These are phyloP conservation scores for Podospora sp. DNA, from an alignment of 495 filamentous ascomycete genomes.

Conservation along the genomic window DNA sequence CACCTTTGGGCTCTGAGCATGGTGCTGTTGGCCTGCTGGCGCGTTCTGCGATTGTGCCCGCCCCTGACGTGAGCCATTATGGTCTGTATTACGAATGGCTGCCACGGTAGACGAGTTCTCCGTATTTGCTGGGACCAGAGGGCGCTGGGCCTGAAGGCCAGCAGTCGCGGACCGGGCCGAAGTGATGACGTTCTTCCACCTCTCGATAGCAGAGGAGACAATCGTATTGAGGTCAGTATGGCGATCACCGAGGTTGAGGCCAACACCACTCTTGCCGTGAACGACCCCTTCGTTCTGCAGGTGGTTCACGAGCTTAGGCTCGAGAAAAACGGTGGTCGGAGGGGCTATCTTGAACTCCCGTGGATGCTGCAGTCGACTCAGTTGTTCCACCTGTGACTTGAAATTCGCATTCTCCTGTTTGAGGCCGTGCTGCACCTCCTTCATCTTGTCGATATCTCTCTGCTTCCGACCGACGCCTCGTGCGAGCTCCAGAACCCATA, in stretches of 20 bases:
- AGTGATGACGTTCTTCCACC: slow-evolving; percentile 56
- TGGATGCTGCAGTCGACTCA: slow-evolving; percentile 69
- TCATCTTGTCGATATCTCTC: slow-evolving; percentile 64
- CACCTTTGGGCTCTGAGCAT: not conserved
- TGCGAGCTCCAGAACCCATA: slow-evolving; percentile 79
- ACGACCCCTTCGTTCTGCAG: slow-evolving; percentile 36
- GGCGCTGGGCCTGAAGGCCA: slow-evolving; percentile 41
- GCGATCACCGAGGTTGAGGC: slow-evolving; percentile 46
- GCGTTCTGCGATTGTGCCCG: not conserved
- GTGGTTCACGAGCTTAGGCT: slow-evolving; percentile 42
- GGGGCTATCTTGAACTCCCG: slow-evolving; percentile 69
- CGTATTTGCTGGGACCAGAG: slow-evolving; percentile 32
- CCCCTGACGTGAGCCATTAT: slow-evolving; percentile 2
- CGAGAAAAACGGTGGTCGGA: slow-evolving; percentile 63
- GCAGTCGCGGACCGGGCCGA: slow-evolving; percentile 35
- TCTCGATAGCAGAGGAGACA: slow-evolving; percentile 50
- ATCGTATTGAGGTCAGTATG: slow-evolving; percentile 49
- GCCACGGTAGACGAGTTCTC: slow-evolving; percentile 5
- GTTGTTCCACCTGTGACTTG: slow-evolving; percentile 66
- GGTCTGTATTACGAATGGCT: not conserved
- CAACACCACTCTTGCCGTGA: slow-evolving; percentile 33
- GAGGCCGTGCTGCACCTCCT: slow-evolving; percentile 61
- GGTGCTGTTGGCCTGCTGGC: not conserved
- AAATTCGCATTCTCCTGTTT: slow-evolving; percentile 75
- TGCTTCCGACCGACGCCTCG: slow-evolving; percentile 70